A percentile compares a stretch with the other conserved stretches of the same genome.
These are phyloP conservation scores for Fusarium hainanense DNA, from an alignment of 2,329 filamentous ascomycete species.

Conservation along the genomic window DNA sequence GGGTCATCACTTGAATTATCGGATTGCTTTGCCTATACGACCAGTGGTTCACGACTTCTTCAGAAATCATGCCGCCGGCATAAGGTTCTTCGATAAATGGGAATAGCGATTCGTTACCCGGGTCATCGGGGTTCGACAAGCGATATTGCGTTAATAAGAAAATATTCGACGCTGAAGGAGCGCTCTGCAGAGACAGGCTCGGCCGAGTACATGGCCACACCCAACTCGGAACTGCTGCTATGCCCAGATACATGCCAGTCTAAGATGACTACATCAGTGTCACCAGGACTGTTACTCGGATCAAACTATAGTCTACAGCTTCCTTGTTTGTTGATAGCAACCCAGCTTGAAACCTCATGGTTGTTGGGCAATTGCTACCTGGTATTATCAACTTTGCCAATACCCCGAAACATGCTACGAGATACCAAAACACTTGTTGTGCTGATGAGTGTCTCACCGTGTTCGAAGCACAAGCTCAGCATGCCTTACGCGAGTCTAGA, in stretches of 20 bases:
- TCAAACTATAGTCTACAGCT: slow-evolving; percentile 24
- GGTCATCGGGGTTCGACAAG: neutral
- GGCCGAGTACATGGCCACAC: neutral
- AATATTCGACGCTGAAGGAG: neutral
- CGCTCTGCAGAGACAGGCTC: neutral
- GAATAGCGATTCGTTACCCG: slow-evolving; percentile 2
- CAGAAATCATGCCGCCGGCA: neutral
- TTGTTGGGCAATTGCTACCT: neutral
- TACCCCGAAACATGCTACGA: neutral
- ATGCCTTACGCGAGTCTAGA: neutral
- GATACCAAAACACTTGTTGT: neutral
- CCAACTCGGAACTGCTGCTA: neutral
- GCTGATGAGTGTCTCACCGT: neutral
- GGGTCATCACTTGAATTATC: slow-evolving; percentile 22
- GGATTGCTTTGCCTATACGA: neutral
- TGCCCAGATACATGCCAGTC: slow-evolving; percentile 13
- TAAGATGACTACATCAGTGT: slow-evolving; percentile 16
- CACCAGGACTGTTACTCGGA: slow-evolving; percentile 22
- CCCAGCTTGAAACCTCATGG: slow-evolving; percentile 4
- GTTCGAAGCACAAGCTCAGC: neutral
- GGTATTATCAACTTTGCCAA: neutral
- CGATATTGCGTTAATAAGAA: neutral
- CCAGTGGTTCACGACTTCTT: neutral
- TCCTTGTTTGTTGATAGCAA: slow-evolving; percentile 16
- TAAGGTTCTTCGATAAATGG: neutral